Percentiles rank a stretch among this genome's conserved stretches.
These are phyloP conservation scores for Grosmannia huntii DNA, from an alignment of 2,329 filamentous ascomycete genomes.

Conservation along the genomic window DNA sequence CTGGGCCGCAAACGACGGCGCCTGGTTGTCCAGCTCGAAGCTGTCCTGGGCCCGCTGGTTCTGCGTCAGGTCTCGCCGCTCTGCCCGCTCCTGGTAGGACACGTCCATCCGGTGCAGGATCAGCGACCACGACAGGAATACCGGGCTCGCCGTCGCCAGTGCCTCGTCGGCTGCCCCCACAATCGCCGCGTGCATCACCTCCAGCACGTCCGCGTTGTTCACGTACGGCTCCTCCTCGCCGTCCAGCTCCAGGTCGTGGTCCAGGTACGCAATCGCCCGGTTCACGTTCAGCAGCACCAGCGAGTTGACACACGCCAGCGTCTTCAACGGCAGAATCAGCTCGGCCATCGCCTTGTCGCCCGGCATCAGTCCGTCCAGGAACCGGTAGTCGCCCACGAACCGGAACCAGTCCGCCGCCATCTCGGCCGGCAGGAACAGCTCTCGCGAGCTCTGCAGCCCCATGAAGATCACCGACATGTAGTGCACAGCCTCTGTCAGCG, in stretches of 20 bases:
- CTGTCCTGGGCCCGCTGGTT: slow-evolving; percentile 46
- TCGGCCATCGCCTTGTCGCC: slow-evolving; percentile 30
- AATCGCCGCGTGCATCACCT: slow-evolving; percentile 60
- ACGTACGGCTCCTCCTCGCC: slow-evolving; percentile 46
- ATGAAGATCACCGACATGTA: slow-evolving; percentile 62
- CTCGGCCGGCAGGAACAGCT: slow-evolving; percentile 41
- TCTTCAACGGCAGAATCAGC: slow-evolving; percentile 52
- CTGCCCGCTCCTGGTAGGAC: slow-evolving; percentile 47
- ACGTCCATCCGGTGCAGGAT: slow-evolving; percentile 58
- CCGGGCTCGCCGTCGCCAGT: slow-evolving; percentile 54
- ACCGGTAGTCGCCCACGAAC: slow-evolving; percentile 55
- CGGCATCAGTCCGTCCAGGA: slow-evolving; percentile 51
- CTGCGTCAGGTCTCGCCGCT: slow-evolving; percentile 43
- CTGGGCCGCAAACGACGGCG: slow-evolving; percentile 8
- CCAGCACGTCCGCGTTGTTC: slow-evolving; percentile 55
- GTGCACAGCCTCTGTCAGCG: slow-evolving; percentile 60
- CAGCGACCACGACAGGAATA: slow-evolving; percentile 70
- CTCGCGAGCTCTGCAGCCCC: slow-evolving; percentile 45
- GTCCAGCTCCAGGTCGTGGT: slow-evolving; percentile 33
- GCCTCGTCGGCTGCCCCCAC: slow-evolving; percentile 42
- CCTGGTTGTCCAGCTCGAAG: slow-evolving; percentile 34
- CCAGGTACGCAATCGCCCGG: slow-evolving; percentile 41
- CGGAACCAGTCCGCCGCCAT: slow-evolving; percentile 60
- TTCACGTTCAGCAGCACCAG: slow-evolving; percentile 57
- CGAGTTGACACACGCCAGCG: slow-evolving; percentile 57